Evolutionary conservation across 2,329 filamentous ascomycete genomes (phyloP), one percentile per base, ranked within the genome.

Genomic region (Cercospora nicotianae): DNA sequence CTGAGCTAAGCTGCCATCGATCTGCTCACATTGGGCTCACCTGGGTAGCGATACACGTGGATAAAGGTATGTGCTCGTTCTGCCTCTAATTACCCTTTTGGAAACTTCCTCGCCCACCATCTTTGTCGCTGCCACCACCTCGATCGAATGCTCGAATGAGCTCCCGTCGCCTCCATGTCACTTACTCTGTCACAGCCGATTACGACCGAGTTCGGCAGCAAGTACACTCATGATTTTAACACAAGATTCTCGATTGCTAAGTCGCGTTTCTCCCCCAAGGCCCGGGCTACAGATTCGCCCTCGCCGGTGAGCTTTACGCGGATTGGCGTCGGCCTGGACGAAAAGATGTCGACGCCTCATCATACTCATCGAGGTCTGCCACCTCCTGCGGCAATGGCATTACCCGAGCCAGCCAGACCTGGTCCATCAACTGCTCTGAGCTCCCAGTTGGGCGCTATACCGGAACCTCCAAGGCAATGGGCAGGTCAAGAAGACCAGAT

Each of bases 301-400:
- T 69, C 72, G 61, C 68, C 77, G 69, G 76, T 75, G 71, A 76
- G 75, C 68, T 75, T 80, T 77, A 79, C 82, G 77, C 78, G 77
- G 77, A 79, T 75, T 76, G 80, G 79, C 78, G 77, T 75, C 68
- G 77, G 77, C 48, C 62, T 65, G 53, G 66, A 69, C 72, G 76
- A 58, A 74, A 80, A 73, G 62, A 85, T 85, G 83, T 80, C 82
- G 70, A 83, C 81, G 63, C 80, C 83, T 73, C 84, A 85, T 77
- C 80, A 85, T 77, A 80, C 83, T 74, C 84, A 86, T 77, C 80
- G 84, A 75, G 84, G 84, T 61, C 77, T 86, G 57, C 84, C 84
- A 77, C 84, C 83, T 70, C 84, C 83, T 31, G 81, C 83, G 71
- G 82, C 83, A 66, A 85, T 86, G 83, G 81, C 82, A 63, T 77